Base-by-base conservation (phyloP, 441 rosid genomes). In the Croton laevigatus region DNA sequence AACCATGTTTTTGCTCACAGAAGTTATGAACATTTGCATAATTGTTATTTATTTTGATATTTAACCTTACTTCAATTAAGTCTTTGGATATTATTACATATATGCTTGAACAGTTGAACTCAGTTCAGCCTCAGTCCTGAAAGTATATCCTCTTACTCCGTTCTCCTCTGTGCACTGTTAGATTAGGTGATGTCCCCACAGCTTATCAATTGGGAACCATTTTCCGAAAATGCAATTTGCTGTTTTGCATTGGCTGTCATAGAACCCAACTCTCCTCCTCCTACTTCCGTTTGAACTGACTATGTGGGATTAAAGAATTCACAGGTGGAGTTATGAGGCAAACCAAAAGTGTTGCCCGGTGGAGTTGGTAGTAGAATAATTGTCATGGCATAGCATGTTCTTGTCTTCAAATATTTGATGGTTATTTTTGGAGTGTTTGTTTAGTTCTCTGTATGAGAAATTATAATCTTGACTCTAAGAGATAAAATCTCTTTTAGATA, bases 181-280 rank as follows among this genome's bases (percentile, higher is more conserved):
- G 42, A 65, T 48, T 11, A n/a, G 23, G 8, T 45, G 23, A 55
- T 55, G 34, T 23, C 59, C 36, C 36, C 8, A 13, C 61, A 27
- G n/a, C 61, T 17, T 32, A 52, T 65, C 16, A 51, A 34, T 32
- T 48, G 10, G 20, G 38, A 64, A 49, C 44, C 59, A 65, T 63
- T 44, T n/a, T 9, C 12, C 20, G 13, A 62, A 42, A 63, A 44
- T 12, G 38, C 6, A 8, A 27, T 16, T 27, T 27, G 2, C 6
- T 23, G 32, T 58, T 32, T 13, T 32, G 14, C 38, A n/a, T 3
- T 58, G 38, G 53, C 3, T n/a, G 22, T n/a, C 44, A 32, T 17
- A 36, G 36, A 10, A 9, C 1, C 5, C 14, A 51, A 11, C 36
- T 10, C 17, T 65, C 37, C 8, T n/a, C n/a, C n/a, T 51, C 51